A percentile compares a stretch with the other conserved stretches of the same genome.
phyloP scores from a whole-genome alignment of 257 asterid species.

The Gardenia jasminoides region DNA sequence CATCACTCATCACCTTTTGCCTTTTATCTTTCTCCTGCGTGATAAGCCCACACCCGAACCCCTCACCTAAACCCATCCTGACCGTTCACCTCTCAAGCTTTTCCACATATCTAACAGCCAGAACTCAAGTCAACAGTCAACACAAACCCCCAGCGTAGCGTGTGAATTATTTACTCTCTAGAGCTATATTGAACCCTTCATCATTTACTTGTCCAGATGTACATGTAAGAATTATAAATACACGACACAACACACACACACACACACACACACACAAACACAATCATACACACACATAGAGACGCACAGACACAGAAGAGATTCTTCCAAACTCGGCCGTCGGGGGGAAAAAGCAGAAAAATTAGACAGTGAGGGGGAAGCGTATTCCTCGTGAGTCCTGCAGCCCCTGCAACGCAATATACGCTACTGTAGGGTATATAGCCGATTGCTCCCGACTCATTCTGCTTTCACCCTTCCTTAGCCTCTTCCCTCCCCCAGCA shows the following conservation, averaged over 20 bases:
- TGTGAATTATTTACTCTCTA: background rate
- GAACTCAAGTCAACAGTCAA: conserved; percentile 10
- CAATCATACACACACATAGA: background rate
- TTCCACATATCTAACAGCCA: background rate
- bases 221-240: background rate
- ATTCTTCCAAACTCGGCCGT: conserved; percentile 36
- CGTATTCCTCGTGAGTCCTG: conserved; percentile 58
- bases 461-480: background rate
- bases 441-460: background rate
- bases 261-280: background rate
- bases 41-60: background rate
- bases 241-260: background rate
- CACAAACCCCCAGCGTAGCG: background rate
- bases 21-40: background rate
- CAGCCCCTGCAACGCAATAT: conserved; percentile 39
- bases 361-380: conserved; percentile 18
- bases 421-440: conserved; percentile 15
- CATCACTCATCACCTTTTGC: background rate
- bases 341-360: too few relatives aligned
- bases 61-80: background rate
- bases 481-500: background rate
- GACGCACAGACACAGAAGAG: conserved; percentile 12
- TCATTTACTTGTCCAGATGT: background rate
- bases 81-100: background rate
- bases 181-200: too few relatives aligned